Evolutionary conservation across 768 basidiomycete genomes (phyloP), one percentile per base, ranked within the genome.

Genomic region (Floccularia luteovirens): DNA sequence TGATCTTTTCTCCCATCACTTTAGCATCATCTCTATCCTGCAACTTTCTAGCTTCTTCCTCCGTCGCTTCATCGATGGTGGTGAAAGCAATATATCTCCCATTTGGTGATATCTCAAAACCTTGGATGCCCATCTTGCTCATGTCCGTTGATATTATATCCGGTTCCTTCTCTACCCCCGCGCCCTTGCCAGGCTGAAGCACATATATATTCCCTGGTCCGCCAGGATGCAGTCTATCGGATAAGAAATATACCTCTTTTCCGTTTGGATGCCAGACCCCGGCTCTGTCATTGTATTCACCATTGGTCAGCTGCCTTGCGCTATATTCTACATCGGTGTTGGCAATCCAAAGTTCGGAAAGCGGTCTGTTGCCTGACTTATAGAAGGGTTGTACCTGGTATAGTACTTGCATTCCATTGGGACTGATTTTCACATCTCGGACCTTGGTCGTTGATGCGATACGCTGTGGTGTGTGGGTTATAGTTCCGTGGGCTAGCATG

Each of bases 321-420:
- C 57, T 57, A 4, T 45, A 33, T 12, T 54, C 45, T 19, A 51
- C 47, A 39, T 56, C 51, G 12, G 49, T 53, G 19, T 49, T 35
- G 11, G 61, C 61, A 25, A 60, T 45, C 61, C 61, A 63, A 19
- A 63, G 47, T 22, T 51, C 50, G 8, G 61, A 53, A n/a, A 53
- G 19, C 1, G 45, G 38, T 32, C 46, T 47, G 3, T 50, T 52
- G 27, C 32, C 41, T 31, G 42, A 24, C 30, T 50, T 55, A 45
- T 63, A 63, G 45, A 59, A 58, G 8, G 52, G 49, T 30, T 58
- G 54, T 24, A 57, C 48, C 43, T 63, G 61, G 43, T 63, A 63
- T 17, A 63, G 39, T 35, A 61, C 48, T 24, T 46, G 42, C 10
- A 38, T 25, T 11, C 60, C 59, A 41, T 61, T 51, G 14, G 57